Percentiles rank a stretch among this genome's conserved stretches.
Conservation (phyloP, 2,329 filamentous ascomycete genomes). For the Microdochium trichocladiopsis region DNA sequence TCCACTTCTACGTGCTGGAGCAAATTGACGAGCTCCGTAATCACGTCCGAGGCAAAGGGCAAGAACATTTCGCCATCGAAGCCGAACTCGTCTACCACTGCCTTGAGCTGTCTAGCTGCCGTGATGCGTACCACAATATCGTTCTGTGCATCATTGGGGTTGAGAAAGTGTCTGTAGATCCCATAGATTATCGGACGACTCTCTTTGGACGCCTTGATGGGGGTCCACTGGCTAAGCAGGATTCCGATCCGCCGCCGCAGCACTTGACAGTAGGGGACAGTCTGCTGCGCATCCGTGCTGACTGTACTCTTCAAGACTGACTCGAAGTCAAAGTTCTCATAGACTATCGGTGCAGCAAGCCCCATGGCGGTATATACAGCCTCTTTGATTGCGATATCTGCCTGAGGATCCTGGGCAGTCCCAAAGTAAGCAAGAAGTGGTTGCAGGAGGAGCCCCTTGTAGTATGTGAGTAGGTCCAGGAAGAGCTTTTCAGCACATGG, state of each 20-base stretch:
- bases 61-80: constrained; percentile 70
- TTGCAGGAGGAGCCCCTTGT: constrained; percentile 72
- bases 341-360: constrained; percentile 70
- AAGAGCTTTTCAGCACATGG: constrained; percentile 93
- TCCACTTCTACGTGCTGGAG: constrained; percentile 73
- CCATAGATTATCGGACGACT: constrained; percentile 74
- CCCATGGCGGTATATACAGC: constrained; percentile 93
- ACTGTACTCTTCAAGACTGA: constrained; percentile 68
- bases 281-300: constrained; percentile 67
- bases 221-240: constrained; percentile 82
- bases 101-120: constrained; percentile 76
- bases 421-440: constrained; percentile 80
- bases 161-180: constrained; percentile 81
- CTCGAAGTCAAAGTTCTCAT: constrained; percentile 76
- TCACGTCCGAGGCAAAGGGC: constrained; percentile 67
- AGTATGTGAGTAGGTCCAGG: constrained; percentile 82
- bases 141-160: constrained; percentile 69
- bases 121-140: constrained; percentile 90
- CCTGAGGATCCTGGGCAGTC: constrained; percentile 58
- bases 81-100: constrained; percentile 76
- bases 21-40: constrained; percentile 69
- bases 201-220: constrained; percentile 63
- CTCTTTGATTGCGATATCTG: constrained; percentile 78
- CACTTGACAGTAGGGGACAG: constrained; percentile 62
- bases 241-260: constrained; percentile 84